phyloP scores from a whole-genome alignment of 192 early-diverging fungal species.

The Endogone sp. region DNA sequence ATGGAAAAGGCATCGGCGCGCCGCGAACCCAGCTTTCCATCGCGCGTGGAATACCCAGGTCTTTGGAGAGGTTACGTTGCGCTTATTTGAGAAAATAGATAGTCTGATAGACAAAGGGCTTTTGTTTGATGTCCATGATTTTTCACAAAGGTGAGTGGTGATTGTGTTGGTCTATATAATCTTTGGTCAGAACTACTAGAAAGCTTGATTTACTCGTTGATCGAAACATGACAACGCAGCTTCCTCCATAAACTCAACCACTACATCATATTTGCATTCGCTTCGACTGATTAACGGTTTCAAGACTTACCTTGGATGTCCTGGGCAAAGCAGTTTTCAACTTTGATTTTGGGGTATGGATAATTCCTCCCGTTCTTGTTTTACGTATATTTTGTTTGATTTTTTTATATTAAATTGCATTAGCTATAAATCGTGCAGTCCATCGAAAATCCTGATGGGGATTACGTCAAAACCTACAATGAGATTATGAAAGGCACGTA shows the following conservation, averaged over 20 bases:
- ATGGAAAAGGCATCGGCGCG: slow-evolving; percentile 25
- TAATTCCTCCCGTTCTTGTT: neutral
- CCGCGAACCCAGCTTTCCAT: slow-evolving; percentile 28
- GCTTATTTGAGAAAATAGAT: slow-evolving; percentile 7
- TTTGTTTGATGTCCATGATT: slow-evolving; percentile 4
- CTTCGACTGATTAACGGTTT: no score
- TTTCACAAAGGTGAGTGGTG: slow-evolving; percentile 6
- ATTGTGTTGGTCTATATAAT: neutral
- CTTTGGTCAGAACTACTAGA: no score
- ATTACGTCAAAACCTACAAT: slow-evolving; percentile 18
- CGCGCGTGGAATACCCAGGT: slow-evolving; percentile 22
- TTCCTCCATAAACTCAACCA: no score
- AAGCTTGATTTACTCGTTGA: no score
- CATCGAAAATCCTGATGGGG: slow-evolving; percentile 5
- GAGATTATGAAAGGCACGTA: neutral
- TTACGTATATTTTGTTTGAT: slow-evolving; percentile 14
- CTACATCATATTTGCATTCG: no score
- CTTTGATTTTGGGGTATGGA: slow-evolving; percentile 12
- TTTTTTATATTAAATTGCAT: neutral
- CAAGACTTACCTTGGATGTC: slow-evolving; percentile 20
- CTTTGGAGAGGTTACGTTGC: slow-evolving; percentile 11
- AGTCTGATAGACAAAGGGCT: slow-evolving; percentile 3
- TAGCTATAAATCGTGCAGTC: neutral
- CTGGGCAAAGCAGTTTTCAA: slow-evolving; percentile 20
- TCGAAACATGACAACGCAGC: no score